Conservation (phyloP, 768 basidiomycete species). For the Tephrocybe sp. region DNA sequence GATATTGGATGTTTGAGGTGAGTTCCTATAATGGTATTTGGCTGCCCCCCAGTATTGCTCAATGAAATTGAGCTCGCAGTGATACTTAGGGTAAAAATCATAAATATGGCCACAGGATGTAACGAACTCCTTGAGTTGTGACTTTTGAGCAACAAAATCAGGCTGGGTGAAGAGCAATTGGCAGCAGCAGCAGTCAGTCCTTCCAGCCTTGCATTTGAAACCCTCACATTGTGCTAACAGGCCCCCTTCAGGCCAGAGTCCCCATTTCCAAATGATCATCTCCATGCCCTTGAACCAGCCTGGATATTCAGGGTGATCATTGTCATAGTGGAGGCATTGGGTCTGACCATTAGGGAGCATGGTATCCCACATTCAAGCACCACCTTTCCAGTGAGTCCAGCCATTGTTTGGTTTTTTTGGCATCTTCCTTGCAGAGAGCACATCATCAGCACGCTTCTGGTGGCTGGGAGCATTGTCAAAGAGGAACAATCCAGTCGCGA, state of each 20-base stretch:
- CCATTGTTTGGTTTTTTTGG: constrained; percentile 18
- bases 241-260: constrained; percentile 16
- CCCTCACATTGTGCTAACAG: constrained; percentile 23
- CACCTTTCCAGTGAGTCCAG: constrained; percentile 14
- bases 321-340: constrained; percentile 32
- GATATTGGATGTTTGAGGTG: constrained; percentile 19
- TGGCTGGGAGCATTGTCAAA: constrained; percentile 19
- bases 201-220: constrained; percentile 19
- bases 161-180: constrained; percentile 19
- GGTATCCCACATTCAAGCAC: constrained; percentile 22
- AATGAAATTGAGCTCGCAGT: constrained; percentile 20
- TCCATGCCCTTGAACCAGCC: constrained; percentile 39
- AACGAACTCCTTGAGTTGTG: constrained; percentile 24
- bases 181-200: constrained; percentile 19
- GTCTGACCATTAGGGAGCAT: constrained; percentile 17
- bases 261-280: constrained; percentile 21
- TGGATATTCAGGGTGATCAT: constrained; percentile 27
- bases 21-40: constrained; percentile 31
- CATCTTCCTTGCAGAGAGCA: constrained; percentile 28
- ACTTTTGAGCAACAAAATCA: constrained; percentile 23
- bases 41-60: constrained; percentile 30
- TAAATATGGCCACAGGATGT: constrained; percentile 24
- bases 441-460: constrained; percentile 25
- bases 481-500: constrained; percentile 16
- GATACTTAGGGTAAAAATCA: constrained; percentile 38